phyloP scores from a whole-genome alignment of 257 asterid species.

The Nicotiana otophora region DNA sequence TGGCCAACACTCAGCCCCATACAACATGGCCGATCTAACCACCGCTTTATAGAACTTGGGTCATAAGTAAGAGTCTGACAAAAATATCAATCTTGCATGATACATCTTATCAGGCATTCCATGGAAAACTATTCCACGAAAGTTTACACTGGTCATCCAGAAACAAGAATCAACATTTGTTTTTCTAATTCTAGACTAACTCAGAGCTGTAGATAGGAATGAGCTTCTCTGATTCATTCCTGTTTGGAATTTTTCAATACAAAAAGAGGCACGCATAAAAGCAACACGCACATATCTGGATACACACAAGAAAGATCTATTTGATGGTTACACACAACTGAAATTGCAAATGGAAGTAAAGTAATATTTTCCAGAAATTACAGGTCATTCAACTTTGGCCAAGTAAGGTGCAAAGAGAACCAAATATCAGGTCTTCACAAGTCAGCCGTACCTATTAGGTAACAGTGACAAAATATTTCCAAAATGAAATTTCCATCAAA shows the following conservation, averaged over 20 bases:
- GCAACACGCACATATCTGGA: not conserved
- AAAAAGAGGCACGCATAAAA: not conserved
- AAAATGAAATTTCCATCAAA: not conserved
- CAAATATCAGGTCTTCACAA: not conserved
- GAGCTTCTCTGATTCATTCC: not conserved
- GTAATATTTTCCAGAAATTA: not conserved
- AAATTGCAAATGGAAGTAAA: slow-evolving; percentile 1
- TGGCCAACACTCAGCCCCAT: too few species aligned
- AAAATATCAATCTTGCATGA: not conserved
- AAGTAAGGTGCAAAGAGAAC: not conserved
- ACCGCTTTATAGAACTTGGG: not conserved
- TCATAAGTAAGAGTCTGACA: not conserved
- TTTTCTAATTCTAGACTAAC: not conserved
- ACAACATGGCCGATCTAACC: too few species aligned
- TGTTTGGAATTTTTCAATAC: not conserved
- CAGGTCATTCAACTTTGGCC: not conserved
- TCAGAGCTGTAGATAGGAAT: not conserved
- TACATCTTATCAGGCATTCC: not conserved
- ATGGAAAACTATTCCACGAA: not conserved
- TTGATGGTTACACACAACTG: not conserved
- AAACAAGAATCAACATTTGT: not conserved
- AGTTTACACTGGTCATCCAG: not conserved
- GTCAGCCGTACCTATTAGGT: not conserved
- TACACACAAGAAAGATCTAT: not conserved
- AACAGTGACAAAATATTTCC: not conserved